Base-by-base conservation (phyloP, 306 rosid genomes). In the Rubus idaeus region DNA sequence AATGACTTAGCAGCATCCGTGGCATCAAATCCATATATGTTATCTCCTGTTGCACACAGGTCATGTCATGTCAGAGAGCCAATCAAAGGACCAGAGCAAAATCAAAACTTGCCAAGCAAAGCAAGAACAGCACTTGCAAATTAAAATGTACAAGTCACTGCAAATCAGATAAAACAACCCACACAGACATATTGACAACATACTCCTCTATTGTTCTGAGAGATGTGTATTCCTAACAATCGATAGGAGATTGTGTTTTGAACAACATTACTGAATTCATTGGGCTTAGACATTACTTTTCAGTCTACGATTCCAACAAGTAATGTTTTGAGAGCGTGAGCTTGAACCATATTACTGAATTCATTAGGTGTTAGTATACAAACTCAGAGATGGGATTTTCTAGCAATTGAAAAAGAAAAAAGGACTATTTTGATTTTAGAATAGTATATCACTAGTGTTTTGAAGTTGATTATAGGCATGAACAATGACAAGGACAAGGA, bases 1-100 rank as follows among this genome's bases (percentile, higher is more conserved):
- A 95, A 14, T 23, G 99, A 95, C 66, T 87, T 90, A 26, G 88
- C 92, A 10, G 93, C 88, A 81, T 90, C 92, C 5, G 85, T 75
- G 21, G 90, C 79, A 77, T 90, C 96, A 23, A 8, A 50, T 40
- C 93, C 99, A 16, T 0, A 92, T 42, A 95, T 92, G 74, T 95
- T 95, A 62, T 95, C 99, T 70, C 99, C 97, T 94, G 87, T 56
- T 55, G 17, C 44, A 79, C 70, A 83, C 62, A 60, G 63, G 1
- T 8, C 46, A 5, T 42, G 39, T 51, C 62, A 51, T 44, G 30
- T 53, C 21, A 44, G 55, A 55, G 0, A 23, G 4, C 53, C 76
- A 60, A 58, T 42, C 57, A 74, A 50, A 58, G 4, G 6, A 5
- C 5, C 68, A 57, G 1, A 63, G 10, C 45, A 35, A 14, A 60